Evolutionary conservation across 2,329 filamentous ascomycete species (phyloP).

Genomic region (Ceratocystis cubensis): DNA sequence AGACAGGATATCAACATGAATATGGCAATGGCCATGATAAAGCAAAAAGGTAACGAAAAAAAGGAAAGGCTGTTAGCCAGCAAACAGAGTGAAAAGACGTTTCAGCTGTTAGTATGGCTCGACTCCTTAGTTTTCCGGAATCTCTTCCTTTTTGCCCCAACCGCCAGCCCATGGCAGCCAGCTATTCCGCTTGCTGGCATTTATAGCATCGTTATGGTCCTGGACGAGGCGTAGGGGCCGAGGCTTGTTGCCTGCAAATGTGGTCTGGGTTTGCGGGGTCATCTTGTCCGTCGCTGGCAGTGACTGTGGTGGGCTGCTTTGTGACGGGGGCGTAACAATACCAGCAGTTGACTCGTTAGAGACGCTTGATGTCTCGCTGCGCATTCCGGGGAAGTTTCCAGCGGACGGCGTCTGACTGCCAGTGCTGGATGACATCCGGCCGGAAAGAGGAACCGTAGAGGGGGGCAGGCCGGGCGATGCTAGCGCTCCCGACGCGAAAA

Average conservation of each 20-base stretch:
- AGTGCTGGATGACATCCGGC: constrained; percentile 37
- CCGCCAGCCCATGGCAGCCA: constrained; percentile 50
- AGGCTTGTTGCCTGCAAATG: constrained; percentile 56
- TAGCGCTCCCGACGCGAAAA: constrained; percentile 44
- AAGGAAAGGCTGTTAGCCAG: background rate
- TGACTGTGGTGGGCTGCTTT: constrained; percentile 39
- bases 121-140: background rate
- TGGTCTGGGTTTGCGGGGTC: constrained; percentile 50
- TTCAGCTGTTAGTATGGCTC: background rate
- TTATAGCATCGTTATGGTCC: constrained; percentile 48
- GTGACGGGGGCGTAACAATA: constrained; percentile 34
- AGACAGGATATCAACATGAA: background rate
- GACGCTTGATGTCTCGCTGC: constrained; percentile 50
- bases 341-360: constrained; percentile 50
- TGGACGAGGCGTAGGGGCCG: constrained; percentile 78
- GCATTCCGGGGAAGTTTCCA: constrained; percentile 62
- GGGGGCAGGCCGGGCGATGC: constrained; percentile 26
- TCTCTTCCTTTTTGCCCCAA: constrained; percentile 41
- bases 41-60: background rate
- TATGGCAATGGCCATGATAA: constrained; percentile 1
- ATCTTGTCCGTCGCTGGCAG: constrained; percentile 27
- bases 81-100: background rate
- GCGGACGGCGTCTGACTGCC: constrained; percentile 34
- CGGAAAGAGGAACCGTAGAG: constrained; percentile 32
- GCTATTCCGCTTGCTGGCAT: constrained; percentile 46